Evolutionary conservation across 2,329 filamentous ascomycete species (phyloP).

Genomic region (Esteya vermicola): DNA sequence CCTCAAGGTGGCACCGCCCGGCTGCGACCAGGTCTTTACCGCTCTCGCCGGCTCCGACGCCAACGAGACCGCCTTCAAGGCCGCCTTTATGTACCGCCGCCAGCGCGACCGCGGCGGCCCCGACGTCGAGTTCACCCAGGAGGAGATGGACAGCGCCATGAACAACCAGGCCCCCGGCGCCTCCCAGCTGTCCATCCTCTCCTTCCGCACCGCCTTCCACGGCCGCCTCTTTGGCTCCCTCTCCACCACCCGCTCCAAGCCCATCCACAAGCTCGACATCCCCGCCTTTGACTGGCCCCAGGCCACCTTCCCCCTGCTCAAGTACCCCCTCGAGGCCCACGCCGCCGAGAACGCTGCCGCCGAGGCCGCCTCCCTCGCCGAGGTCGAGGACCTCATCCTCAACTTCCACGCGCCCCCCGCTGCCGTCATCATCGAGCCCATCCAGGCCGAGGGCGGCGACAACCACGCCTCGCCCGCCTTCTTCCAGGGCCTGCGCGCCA

Average conservation of each 20-base stretch:
- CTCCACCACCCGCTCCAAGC: conserved; percentile 81
- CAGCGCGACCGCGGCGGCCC: conserved; percentile 68
- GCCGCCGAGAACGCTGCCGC: conserved; percentile 67
- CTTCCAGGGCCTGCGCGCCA: conserved; percentile 68
- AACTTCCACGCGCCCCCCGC: conserved; percentile 67
- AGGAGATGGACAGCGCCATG: conserved; percentile 66
- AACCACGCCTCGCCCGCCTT: conserved; percentile 83
- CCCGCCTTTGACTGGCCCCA: conserved; percentile 93
- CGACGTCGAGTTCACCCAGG: conserved; percentile 62
- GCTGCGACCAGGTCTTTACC: conserved; percentile 80
- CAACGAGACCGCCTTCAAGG: conserved; percentile 91
- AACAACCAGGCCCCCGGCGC: conserved; percentile 65
- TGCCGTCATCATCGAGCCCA: conserved; percentile 75
- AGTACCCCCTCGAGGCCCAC: conserved; percentile 75
- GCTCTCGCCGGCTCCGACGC: conserved; percentile 81
- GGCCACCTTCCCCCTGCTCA: conserved; percentile 70
- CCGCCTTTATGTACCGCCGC: conserved; percentile 84
- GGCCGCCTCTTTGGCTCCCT: conserved; percentile 78
- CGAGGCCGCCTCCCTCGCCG: conserved; percentile 67
- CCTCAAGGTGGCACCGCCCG: conserved; percentile 69
- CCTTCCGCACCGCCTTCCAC: conserved; percentile 81
- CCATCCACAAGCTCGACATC: conserved; percentile 90
- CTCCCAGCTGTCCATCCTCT: conserved; percentile 67
- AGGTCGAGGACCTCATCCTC: conserved; percentile 69
- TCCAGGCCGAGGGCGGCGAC: conserved; percentile 88